Base-by-base conservation (phyloP, 2,329 filamentous ascomycete genomes). In the Penicillium sumatraense region DNA sequence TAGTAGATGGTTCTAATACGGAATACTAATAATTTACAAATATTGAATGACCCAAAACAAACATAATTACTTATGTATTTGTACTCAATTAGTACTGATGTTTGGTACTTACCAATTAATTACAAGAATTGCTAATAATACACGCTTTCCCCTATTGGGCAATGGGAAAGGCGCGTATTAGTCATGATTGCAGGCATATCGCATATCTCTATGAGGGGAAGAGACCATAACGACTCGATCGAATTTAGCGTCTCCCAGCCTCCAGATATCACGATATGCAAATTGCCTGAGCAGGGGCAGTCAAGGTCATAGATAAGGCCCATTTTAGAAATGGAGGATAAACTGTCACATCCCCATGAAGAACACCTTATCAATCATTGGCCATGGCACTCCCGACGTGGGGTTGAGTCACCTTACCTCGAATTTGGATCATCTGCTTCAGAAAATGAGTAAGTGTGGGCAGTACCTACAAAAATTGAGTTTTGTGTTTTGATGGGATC, bases 121-220 rank as follows among this genome's bases (percentile, higher is more conserved):
- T n/a, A n/a, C n/a, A n/a, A n/a, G n/a, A n/a, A n/a, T n/a, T n/a
- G n/a, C n/a, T n/a, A 20, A 21, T 16, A 38, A 20, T 16, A 44
- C 7, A 18, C 24, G 27, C 42, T 21, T 29, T 46, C 10, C 42
- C 42, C n/a, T 11, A 33, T 46, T 31, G 3, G 42, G 42, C 3
- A 46, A 31, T 46, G 24, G 26, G 9, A 31, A 46, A 31, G 42
- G 42, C 42, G 42, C 42, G 16, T 10, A 46, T 46, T 46, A 46
- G 42, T 46, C 42, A 46, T 46, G 21, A 13, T 16, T 4, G 14
- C 10, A 14, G 26, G 23, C 16, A 29, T 27, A n/a, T 31, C n/a
- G n/a, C n/a, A n/a, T n/a, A n/a, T n/a, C n/a, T n/a, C n/a, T n/a
- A n/a, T n/a, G n/a, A n/a, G n/a, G n/a, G n/a, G n/a, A n/a, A n/a